Evolutionary conservation across 2,329 filamentous ascomycete genomes (phyloP), one percentile per base, ranked within the genome.

Genomic region (Epichloe scottii): DNA sequence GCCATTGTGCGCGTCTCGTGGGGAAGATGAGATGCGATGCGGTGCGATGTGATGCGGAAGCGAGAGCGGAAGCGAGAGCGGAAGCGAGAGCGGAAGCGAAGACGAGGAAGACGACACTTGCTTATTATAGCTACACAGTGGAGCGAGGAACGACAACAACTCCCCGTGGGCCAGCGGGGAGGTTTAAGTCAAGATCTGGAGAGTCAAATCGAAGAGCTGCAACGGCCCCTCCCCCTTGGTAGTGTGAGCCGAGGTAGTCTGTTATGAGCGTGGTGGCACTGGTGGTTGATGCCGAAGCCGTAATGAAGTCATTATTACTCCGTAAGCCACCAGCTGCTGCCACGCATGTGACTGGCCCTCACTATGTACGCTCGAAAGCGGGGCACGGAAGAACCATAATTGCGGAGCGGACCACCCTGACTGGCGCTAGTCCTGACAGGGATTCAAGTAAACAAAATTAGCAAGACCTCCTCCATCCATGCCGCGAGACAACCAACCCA

Each of bases 371-470:
- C 23, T 7, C 23, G 23, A 8, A 26, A 26, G 23, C 42, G 52
- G 46, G 23, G 21, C 17, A 37, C 47, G 53, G 53, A 55, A 51
- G 37, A 53, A 53, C 53, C 14, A 42, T 48, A 55, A 51, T 41
- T 51, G 49, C 54, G 51, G 19, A 17, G 34, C 19, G 14, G 21
- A 21, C 17, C 26, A 40, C 50, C 38, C 47, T 33, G 37, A 38
- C 23, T 14, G 15, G 26, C 49, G 54, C 61, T 63, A 63, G 52
- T 46, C 62, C 55, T 15, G 40, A 54, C 55, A 4, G 39, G 54
- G 59, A 23, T 6, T 50, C 50, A 63, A 63, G 60, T 65, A 64
- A 65, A 65, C 63, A 65, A 59, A 55, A 43, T 49, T 23, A 38
- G 33, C 41, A 44, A 15, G 46, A 35, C 21, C 44, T 12, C 37